Percentiles rank a stretch among this genome's conserved stretches.
These are phyloP conservation scores for Cercophora newfieldiana DNA, from an alignment of 495 filamentous ascomycete species.

Conservation along the genomic window DNA sequence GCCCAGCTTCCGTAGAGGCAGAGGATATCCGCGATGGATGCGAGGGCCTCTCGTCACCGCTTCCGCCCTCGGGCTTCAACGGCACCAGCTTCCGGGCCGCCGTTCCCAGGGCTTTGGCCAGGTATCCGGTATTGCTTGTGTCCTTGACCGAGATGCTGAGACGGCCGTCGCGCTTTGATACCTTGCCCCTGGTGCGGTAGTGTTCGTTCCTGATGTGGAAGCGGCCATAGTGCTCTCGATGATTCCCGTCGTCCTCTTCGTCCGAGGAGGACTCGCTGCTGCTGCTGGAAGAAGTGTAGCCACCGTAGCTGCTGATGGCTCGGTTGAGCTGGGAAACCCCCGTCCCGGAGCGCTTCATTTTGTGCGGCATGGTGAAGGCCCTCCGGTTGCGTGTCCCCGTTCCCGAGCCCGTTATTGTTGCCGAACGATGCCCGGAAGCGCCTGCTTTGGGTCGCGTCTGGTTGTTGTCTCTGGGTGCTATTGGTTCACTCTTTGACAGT, in stretches of 20 bases:
- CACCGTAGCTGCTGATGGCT: background rate
- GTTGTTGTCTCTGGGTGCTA: background rate
- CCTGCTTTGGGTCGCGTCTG: background rate
- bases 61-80: conserved; percentile 11
- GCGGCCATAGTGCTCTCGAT: conserved; percentile 35
- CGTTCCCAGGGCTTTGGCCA: conserved; percentile 67
- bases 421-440: background rate
- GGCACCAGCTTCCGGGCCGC: conserved; percentile 46
- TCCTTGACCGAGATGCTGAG: conserved; percentile 70
- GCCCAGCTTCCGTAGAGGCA: conserved; percentile 16
- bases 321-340: conserved; percentile 24
- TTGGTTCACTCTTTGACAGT: conserved; percentile 15
- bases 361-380: background rate
- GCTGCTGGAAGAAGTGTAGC: conserved; percentile 26
- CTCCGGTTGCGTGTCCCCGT: background rate
- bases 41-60: conserved; percentile 12
- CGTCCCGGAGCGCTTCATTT: conserved; percentile 29
- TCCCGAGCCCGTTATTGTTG: background rate
- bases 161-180: conserved; percentile 68
- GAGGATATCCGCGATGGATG: conserved; percentile 25
- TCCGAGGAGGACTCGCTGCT: conserved; percentile 10
- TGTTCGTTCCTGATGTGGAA: conserved; percentile 64
- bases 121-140: conserved; percentile 62
- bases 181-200: conserved; percentile 63
- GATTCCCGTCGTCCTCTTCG: background rate